A percentile compares a stretch with the other conserved stretches of the same genome.
These are phyloP conservation scores for Magnusiomyces paraingens DNA, from an alignment of 1,139 yeast genomes.

Conservation along the genomic window DNA sequence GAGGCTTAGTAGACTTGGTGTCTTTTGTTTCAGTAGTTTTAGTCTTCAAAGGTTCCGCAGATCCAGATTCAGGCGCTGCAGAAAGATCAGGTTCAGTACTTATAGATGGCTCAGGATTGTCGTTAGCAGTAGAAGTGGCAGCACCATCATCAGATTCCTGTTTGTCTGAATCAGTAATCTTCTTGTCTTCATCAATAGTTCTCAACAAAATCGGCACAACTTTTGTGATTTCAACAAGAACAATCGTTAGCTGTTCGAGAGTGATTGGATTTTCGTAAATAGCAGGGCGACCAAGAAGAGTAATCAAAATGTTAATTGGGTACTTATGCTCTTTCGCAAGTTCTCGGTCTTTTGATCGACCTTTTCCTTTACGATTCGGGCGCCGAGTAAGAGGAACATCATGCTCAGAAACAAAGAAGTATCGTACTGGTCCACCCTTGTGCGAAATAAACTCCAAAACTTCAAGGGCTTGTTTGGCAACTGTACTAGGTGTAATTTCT, in stretches of 20 bases:
- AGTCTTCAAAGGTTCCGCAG: slow-evolving; percentile 15
- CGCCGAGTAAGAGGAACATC: slow-evolving; percentile 52
- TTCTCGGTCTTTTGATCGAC: slow-evolving; percentile 36
- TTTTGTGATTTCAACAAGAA: slow-evolving; percentile 69
- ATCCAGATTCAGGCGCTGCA: slow-evolving; percentile 8
- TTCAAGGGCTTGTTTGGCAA: slow-evolving; percentile 75
- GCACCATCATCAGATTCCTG: slow-evolving; percentile 14
- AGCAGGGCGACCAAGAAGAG: slow-evolving; percentile 53
- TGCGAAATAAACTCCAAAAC: slow-evolving; percentile 68
- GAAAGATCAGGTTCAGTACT: slow-evolving; percentile 10
- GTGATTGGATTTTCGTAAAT: slow-evolving; percentile 67
- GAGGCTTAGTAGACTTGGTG: slow-evolving; percentile 16
- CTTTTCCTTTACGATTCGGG: slow-evolving; percentile 35
- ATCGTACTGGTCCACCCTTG: slow-evolving; percentile 60
- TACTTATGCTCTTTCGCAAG: slow-evolving; percentile 43
- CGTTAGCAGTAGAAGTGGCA: no score
- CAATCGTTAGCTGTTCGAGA: slow-evolving; percentile 69
- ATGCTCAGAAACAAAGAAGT: slow-evolving; percentile 76
- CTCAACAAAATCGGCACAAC: slow-evolving; percentile 45
- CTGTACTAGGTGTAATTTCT: slow-evolving; percentile 60
- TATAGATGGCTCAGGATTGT: not conserved
- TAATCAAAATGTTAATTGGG: slow-evolving; percentile 66
- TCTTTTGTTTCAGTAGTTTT: slow-evolving; percentile 15
- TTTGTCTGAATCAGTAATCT: slow-evolving; percentile 16
- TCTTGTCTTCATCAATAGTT: slow-evolving; percentile 21